Evolutionary conservation across 306 rosid species (phyloP).

Genomic region (Bauhinia variegata): DNA sequence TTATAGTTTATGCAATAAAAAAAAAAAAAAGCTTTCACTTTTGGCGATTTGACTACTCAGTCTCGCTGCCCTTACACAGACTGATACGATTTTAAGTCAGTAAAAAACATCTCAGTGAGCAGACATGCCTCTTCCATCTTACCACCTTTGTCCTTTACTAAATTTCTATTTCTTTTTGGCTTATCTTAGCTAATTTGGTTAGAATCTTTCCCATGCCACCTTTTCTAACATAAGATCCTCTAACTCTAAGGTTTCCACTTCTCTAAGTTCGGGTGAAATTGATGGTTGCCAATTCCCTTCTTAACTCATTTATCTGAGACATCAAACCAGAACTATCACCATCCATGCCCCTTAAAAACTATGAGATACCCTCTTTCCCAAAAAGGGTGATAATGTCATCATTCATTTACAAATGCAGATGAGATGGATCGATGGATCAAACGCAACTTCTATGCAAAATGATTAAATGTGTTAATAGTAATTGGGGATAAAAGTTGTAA

Average conservation of each 20-base stretch:
- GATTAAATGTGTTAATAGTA: constrained; percentile 49
- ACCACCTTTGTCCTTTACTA: constrained; percentile 88
- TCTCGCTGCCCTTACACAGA: constrained; percentile 71
- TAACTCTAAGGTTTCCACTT: constrained; percentile 43
- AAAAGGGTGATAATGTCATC: constrained; percentile 46
- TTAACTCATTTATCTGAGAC: constrained; percentile 31
- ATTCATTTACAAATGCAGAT: constrained; percentile 44
- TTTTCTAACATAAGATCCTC: constrained; percentile 28
- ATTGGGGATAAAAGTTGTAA: constrained; percentile 36
- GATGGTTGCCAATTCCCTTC: too few species aligned
- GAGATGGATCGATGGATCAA: constrained; percentile 48
- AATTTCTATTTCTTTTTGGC: constrained; percentile 57
- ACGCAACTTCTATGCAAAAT: constrained; percentile 41
- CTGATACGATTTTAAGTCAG: constrained; percentile 82
- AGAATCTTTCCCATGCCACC: constrained; percentile 47
- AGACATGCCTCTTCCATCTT: constrained; percentile 56
- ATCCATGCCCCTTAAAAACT: constrained; percentile 50
- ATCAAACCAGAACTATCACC: constrained; percentile 53
- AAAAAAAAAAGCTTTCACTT: constrained; percentile 44
- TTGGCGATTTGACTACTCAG: constrained; percentile 90
- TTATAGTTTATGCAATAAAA: constrained; percentile 18
- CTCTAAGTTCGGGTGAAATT: constrained; percentile 45
- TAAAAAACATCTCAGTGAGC: constrained; percentile 63
- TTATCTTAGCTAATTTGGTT: constrained; percentile 60
- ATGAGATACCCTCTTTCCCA: constrained; percentile 61